Conservation (phyloP, 1,284 basidiomycete species). For the Irpex sp. region DNA sequence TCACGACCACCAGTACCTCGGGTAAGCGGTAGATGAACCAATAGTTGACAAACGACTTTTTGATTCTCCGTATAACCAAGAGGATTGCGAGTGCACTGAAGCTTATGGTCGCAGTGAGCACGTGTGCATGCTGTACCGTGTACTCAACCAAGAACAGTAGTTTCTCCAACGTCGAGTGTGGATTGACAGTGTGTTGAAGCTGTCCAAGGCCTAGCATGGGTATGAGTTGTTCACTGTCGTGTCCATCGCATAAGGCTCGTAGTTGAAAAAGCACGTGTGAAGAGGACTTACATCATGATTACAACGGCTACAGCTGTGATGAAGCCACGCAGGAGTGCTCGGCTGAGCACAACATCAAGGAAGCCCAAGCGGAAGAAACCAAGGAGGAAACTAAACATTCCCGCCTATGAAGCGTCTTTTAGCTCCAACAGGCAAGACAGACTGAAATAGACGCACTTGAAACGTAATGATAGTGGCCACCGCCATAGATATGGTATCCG, state of each 20-base stretch:
- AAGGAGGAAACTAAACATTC: slow-evolving; percentile 83
- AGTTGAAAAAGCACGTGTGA: background rate
- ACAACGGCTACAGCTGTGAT: slow-evolving; percentile 77
- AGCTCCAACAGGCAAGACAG: background rate
- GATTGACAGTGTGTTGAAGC: slow-evolving; percentile 52
- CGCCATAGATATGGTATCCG: slow-evolving; percentile 57
- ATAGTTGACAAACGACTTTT: slow-evolving; percentile 48
- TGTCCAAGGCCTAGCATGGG: slow-evolving; percentile 75
- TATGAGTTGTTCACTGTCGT: slow-evolving; percentile 69
- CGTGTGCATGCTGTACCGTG: slow-evolving; percentile 53
- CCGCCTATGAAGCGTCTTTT: slow-evolving; percentile 47
- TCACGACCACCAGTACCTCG: slow-evolving; percentile 79
- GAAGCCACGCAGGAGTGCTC: slow-evolving; percentile 86
- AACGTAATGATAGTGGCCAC: slow-evolving; percentile 79
- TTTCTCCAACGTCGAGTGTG: slow-evolving; percentile 72
- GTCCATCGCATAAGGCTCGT: background rate
- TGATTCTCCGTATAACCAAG: slow-evolving; percentile 56
- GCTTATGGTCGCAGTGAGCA: slow-evolving; percentile 69
- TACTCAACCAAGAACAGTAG: slow-evolving; percentile 73
- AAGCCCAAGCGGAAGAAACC: slow-evolving; percentile 91
- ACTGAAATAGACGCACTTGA: slow-evolving; percentile 48
- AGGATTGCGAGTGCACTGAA: slow-evolving; percentile 64
- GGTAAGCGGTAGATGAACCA: slow-evolving; percentile 78
- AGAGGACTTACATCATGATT: slow-evolving; percentile 58
- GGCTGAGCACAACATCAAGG: slow-evolving; percentile 91